These are phyloP conservation scores for Thraustochytrium sp. DNA, from an alignment of 352 stramenopile species.

Conservation along the genomic window DNA sequence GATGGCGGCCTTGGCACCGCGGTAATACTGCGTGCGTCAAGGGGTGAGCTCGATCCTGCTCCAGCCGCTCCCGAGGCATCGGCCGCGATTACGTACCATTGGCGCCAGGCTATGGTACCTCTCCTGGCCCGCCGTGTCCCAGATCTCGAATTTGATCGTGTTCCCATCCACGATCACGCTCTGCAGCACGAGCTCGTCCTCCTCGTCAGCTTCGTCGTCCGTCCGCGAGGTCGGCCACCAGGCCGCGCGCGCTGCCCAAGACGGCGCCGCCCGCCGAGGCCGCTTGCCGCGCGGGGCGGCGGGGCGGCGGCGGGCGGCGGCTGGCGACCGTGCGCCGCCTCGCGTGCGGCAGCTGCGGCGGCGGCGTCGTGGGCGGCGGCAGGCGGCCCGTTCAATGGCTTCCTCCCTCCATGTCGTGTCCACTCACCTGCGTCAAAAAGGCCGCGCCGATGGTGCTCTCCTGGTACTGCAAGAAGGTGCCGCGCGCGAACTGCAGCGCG, in stretches of 20 bases:
- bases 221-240: too few relatives aligned
- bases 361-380: too few relatives aligned
- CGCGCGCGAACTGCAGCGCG: conserved; percentile 9
- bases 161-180: conserved; percentile 94
- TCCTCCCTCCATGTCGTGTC: too few relatives aligned
- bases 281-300: too few relatives aligned
- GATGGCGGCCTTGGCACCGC: conserved; percentile 85
- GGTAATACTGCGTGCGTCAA: conserved; percentile 70
- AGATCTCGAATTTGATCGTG: conserved; percentile 99
- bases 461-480: conserved; percentile 12
- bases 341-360: too few relatives aligned
- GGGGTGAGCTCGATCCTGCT: background rate
- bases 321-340: too few relatives aligned
- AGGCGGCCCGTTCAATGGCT: too few relatives aligned
- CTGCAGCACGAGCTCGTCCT: too few relatives aligned
- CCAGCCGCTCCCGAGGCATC: background rate
- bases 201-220: too few relatives aligned
- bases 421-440: conserved; percentile 24
- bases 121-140: conserved; percentile 96
- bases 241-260: too few relatives aligned
- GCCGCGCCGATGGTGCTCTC: conserved; percentile 36
- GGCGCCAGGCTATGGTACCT: conserved; percentile 89
- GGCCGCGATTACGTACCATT: conserved; percentile 59
- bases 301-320: too few relatives aligned
- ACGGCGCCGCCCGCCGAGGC: too few relatives aligned